These are phyloP conservation scores for Kwoniella bestiolae DNA, from an alignment of 768 basidiomycete genomes.

Conservation along the genomic window DNA sequence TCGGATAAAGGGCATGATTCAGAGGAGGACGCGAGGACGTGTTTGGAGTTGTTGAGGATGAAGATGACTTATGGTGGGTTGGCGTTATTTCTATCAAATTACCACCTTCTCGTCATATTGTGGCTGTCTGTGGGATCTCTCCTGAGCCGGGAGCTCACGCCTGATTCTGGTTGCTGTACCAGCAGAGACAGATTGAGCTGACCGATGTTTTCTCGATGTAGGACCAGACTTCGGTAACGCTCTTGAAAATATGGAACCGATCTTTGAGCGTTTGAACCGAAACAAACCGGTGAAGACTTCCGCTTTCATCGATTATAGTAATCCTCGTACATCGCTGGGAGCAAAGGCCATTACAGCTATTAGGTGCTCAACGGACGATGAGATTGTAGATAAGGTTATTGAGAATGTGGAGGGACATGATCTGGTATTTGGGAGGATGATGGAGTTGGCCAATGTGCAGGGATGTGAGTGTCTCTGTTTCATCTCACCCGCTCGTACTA, in stretches of 20 bases:
- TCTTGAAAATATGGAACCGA: slow-evolving; percentile 79
- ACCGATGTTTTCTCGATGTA: slow-evolving; percentile 32
- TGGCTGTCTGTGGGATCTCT: not conserved
- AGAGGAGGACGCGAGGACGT: slow-evolving; percentile 90
- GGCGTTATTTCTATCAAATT: too few species aligned
- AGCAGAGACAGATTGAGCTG: too few species aligned
- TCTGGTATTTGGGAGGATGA: slow-evolving; percentile 82
- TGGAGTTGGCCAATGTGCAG: slow-evolving; percentile 74
- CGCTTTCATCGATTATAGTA: slow-evolving; percentile 84
- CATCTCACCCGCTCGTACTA: too few species aligned
- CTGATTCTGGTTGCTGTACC: too few species aligned
- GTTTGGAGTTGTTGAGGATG: slow-evolving; percentile 77
- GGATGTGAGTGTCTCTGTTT: slow-evolving; percentile 75
- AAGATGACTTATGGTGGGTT: slow-evolving; percentile 73
- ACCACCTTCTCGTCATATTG: not conserved
- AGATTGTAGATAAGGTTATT: slow-evolving; percentile 69
- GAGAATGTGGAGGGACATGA: slow-evolving; percentile 69
- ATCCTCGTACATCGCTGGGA: slow-evolving; percentile 81
- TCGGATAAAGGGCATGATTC: slow-evolving; percentile 75
- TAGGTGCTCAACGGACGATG: slow-evolving; percentile 75
- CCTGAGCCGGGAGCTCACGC: too few species aligned
- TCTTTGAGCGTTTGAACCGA: slow-evolving; percentile 81
- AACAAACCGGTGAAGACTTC: slow-evolving; percentile 59
- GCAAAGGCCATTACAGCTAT: slow-evolving; percentile 77
- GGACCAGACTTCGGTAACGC: slow-evolving; percentile 83